Evolutionary conservation across 192 early-diverging fungal species (phyloP).

Genomic region (Glomus cerebriforme): DNA sequence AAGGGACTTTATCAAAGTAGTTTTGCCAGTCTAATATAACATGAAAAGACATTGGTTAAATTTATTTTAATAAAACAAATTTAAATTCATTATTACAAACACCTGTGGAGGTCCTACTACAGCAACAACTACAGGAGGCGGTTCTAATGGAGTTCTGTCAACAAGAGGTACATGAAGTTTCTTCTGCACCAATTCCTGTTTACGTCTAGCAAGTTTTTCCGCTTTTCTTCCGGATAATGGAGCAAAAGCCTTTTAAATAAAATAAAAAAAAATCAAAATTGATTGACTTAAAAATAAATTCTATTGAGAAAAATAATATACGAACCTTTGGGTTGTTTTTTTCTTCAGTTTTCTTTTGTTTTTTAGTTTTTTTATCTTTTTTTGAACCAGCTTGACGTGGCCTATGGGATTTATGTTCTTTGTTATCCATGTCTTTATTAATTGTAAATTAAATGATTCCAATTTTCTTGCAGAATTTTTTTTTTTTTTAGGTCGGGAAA

Average conservation of each 20-base stretch:
- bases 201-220: constrained; percentile 77
- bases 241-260: constrained; percentile 63
- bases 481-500: too few species aligned
- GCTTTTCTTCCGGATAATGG: constrained; percentile 73
- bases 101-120: constrained; percentile 94
- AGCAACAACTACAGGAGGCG: constrained; percentile 92
- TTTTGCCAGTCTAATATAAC: constrained; percentile 81
- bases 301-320: constrained; percentile 20
- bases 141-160: constrained; percentile 86
- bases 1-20: constrained; percentile 95
- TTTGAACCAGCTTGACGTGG: constrained; percentile 83
- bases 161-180: constrained; percentile 95
- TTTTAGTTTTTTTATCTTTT: constrained; percentile 80
- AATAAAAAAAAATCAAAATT: not conserved
- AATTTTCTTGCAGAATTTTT: too few species aligned
- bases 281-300: not conserved
- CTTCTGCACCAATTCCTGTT: constrained; percentile 83
- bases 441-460: too few species aligned
- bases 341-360: constrained; percentile 71
- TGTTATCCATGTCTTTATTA: constrained; percentile 55
- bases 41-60: not conserved
- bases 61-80: not conserved
- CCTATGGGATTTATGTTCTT: constrained; percentile 81
- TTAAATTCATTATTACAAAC: constrained; percentile 25
- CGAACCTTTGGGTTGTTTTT: constrained; percentile 87